Percentiles rank a stretch among this genome's conserved stretches.
Evolutionary conservation across 257 asterid species (phyloP).

Genomic region (Solanum paucissectum): DNA sequence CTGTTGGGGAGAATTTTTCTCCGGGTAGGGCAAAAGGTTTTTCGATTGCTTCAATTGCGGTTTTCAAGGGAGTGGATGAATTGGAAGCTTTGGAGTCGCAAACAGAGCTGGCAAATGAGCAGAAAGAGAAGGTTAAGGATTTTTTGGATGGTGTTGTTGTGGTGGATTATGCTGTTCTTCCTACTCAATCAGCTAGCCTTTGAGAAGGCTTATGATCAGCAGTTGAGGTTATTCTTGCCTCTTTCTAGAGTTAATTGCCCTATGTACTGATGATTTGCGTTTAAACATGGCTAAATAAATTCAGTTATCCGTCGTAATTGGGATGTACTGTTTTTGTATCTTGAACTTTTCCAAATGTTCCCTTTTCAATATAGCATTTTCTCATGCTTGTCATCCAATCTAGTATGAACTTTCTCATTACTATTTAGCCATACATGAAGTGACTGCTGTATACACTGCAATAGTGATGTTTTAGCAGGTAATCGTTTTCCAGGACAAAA

Average conservation of each 20-base stretch:
- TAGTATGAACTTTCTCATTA: background rate
- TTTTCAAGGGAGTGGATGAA: constrained; percentile 40
- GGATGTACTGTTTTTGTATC: background rate
- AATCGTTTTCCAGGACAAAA: background rate
- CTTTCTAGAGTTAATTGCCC: background rate
- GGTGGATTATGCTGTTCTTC: constrained; percentile 45
- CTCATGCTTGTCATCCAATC: background rate
- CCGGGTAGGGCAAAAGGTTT: constrained; percentile 75
- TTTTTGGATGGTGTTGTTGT: constrained; percentile 54
- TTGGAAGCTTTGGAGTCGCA: constrained; percentile 48
- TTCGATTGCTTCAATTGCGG: constrained; percentile 65
- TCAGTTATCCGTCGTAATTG: background rate
- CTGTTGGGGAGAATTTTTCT: constrained; percentile 72
- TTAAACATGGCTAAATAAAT: background rate
- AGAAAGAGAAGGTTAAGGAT: constrained; percentile 51
- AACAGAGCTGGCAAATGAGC: constrained; percentile 29
- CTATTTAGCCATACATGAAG: background rate
- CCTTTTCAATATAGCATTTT: background rate
- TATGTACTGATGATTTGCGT: background rate
- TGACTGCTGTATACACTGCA: background rate
- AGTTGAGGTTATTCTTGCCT: background rate
- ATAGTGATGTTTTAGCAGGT: background rate
- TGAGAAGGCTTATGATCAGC: constrained; percentile 7
- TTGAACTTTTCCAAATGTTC: background rate
- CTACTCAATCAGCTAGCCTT: constrained; percentile 37